Conservation (phyloP, 2,329 filamentous ascomycete species). For the Xylariaceae sp. region DNA sequence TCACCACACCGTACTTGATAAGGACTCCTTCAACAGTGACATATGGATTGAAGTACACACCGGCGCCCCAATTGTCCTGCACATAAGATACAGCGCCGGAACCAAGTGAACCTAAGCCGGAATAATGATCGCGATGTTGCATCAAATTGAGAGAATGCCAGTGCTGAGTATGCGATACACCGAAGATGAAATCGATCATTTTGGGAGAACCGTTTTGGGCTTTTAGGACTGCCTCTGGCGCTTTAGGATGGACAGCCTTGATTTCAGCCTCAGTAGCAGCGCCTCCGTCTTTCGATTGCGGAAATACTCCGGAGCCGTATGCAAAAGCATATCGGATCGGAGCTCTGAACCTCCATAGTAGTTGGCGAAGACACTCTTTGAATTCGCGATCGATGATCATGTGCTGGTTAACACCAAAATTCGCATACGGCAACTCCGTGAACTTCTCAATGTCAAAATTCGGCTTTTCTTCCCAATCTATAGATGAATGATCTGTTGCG, state of each 20-base stretch:
- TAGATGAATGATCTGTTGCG: slow-evolving; percentile 14
- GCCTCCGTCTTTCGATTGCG: slow-evolving; percentile 56
- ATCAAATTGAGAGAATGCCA: slow-evolving; percentile 92
- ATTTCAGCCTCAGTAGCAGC: slow-evolving; percentile 53
- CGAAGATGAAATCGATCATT: slow-evolving; percentile 99
- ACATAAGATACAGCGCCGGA: slow-evolving; percentile 81
- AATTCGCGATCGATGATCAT: slow-evolving; percentile 95
- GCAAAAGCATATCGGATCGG: slow-evolving; percentile 96
- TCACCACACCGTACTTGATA: slow-evolving; percentile 97
- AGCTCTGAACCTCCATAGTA: slow-evolving; percentile 86
- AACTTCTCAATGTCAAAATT: slow-evolving; percentile 70
- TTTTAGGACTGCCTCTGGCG: slow-evolving; percentile 74
- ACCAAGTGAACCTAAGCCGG: slow-evolving; percentile 73
- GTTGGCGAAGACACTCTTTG: slow-evolving; percentile 81
- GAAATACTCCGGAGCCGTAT: slow-evolving; percentile 94
- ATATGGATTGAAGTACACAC: slow-evolving; percentile 97
- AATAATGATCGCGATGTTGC: slow-evolving; percentile 91
- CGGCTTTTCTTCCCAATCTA: slow-evolving; percentile 72
- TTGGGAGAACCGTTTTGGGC: slow-evolving; percentile 86
- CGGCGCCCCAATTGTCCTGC: slow-evolving; percentile 85
- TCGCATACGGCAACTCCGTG: slow-evolving; percentile 68
- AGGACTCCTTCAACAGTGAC: slow-evolving; percentile 91
- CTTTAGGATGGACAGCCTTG: slow-evolving; percentile 71
- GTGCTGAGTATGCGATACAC: slow-evolving; percentile 89
- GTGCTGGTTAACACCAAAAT: slow-evolving; percentile 94